phyloP scores from a whole-genome alignment of 2,329 filamentous ascomycete genomes.

The Stylonectria norvegica region DNA sequence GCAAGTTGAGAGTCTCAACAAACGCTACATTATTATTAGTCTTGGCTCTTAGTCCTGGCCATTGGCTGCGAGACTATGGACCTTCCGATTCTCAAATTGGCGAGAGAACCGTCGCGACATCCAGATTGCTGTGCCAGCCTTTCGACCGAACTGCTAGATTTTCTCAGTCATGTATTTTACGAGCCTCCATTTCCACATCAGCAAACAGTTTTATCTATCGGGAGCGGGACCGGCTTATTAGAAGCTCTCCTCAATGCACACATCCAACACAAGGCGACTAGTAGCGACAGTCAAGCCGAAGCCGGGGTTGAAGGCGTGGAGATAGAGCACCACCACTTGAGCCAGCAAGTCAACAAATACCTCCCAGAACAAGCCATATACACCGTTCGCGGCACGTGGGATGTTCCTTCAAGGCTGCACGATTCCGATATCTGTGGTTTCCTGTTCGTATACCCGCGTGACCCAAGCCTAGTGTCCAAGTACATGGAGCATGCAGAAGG shows the following conservation, averaged over 20 bases:
- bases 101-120: slow-evolving; percentile 19
- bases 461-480: slow-evolving; percentile 24
- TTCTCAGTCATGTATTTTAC: slow-evolving; percentile 11
- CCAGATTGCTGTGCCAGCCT: slow-evolving; percentile 30
- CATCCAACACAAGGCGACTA: slow-evolving; percentile 3
- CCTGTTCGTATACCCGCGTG: slow-evolving; percentile 35
- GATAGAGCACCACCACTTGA: slow-evolving; percentile 17
- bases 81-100: slow-evolving; percentile 12
- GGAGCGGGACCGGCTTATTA: slow-evolving; percentile 30
- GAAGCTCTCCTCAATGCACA: slow-evolving; percentile 24
- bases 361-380: slow-evolving; percentile 24
- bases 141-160: slow-evolving; percentile 23
- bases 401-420: slow-evolving; percentile 23
- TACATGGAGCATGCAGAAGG: slow-evolving; percentile 21
- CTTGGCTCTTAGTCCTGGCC: no score
- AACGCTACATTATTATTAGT: no score
- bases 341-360: slow-evolving; percentile 22
- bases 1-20: no score
- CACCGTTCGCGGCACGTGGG: slow-evolving; percentile 33
- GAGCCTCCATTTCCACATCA: not conserved
- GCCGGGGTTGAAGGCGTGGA: slow-evolving; percentile 26
- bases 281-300: no score
- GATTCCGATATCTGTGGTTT: slow-evolving; percentile 21
- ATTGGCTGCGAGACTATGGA: no score
- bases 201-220: slow-evolving; percentile 26